Conservation (phyloP, 192 early-diverging fungal genomes). For the Linnemannia zychae region DNA sequence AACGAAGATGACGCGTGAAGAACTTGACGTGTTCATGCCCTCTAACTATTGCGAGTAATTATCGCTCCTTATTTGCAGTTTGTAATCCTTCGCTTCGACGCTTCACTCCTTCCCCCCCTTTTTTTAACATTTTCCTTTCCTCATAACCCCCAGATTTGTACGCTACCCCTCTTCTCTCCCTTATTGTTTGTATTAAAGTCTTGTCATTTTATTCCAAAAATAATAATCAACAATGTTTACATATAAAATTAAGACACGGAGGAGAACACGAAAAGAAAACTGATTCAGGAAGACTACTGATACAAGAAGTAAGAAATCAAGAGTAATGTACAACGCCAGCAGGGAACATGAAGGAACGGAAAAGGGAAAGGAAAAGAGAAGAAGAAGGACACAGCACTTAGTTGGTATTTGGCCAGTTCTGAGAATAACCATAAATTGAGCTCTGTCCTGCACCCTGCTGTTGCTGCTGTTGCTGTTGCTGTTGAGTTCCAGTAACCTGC, state of each 20-base stretch:
- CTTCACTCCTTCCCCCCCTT: background rate
- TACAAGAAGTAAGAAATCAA: background rate
- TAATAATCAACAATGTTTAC: background rate
- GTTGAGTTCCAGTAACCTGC: conserved; percentile 13
- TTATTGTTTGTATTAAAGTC: background rate
- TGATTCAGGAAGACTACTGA: background rate
- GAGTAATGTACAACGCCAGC: background rate
- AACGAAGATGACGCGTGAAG: conserved; percentile 16
- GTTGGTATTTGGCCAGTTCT: background rate
- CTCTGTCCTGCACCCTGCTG: background rate
- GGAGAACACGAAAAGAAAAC: background rate
- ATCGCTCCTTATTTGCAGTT: too few species aligned
- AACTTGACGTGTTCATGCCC: too few species aligned
- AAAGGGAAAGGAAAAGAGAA: background rate
- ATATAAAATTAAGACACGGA: background rate
- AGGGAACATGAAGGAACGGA: background rate
- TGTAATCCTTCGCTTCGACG: too few species aligned
- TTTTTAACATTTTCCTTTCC: background rate
- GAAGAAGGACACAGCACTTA: background rate
- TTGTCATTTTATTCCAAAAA: background rate
- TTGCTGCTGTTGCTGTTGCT: conserved; percentile 23
- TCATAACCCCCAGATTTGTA: background rate
- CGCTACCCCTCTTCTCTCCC: background rate
- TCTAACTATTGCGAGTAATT: too few species aligned
- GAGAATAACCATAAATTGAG: background rate